phyloP scores from a whole-genome alignment of 2,329 filamentous ascomycete species.

The Microsporum ferrugineum region DNA sequence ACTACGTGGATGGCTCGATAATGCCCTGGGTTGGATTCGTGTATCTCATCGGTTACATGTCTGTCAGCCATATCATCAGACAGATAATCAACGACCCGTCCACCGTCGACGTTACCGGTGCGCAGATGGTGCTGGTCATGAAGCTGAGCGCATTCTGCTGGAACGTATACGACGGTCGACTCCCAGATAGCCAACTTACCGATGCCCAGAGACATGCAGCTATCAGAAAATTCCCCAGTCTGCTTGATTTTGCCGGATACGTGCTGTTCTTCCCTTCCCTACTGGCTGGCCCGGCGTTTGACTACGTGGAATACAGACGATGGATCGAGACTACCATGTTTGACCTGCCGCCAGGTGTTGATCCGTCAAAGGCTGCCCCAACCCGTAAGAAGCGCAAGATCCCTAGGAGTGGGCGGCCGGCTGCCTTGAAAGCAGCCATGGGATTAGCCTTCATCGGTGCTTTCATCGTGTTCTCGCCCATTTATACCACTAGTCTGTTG shows the following conservation, averaged over 20 bases:
- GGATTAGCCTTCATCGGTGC: constrained; percentile 69
- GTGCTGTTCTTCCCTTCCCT: constrained; percentile 91
- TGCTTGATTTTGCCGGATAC: constrained; percentile 79
- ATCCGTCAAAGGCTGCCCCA: constrained; percentile 71
- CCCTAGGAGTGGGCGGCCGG: constrained; percentile 77
- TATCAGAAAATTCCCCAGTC: constrained; percentile 58
- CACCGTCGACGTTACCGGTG: constrained; percentile 74
- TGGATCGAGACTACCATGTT: constrained; percentile 97
- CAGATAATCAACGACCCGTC: constrained; percentile 58
- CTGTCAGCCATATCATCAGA: constrained; percentile 73
- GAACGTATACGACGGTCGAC: constrained; percentile 87
- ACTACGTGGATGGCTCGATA: constrained; percentile 71
- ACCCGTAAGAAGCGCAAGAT: constrained; percentile 87
- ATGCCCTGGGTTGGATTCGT: constrained; percentile 97
- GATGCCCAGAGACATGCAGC: constrained; percentile 76
- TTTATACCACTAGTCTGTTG: constrained; percentile 54
- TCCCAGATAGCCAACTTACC: constrained; percentile 67
- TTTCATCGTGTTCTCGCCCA: constrained; percentile 60
- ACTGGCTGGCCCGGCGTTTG: constrained; percentile 83
- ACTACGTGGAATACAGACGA: constrained; percentile 80
- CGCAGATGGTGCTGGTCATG: constrained; percentile 98
- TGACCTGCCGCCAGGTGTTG: constrained; percentile 66
- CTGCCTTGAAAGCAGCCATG: constrained; percentile 58
- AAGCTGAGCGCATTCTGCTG: constrained; percentile 94
- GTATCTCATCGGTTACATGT: constrained; percentile 93